Evolutionary conservation across 106 monocot species (phyloP).

Genomic region (Dendrobium catenatum): DNA sequence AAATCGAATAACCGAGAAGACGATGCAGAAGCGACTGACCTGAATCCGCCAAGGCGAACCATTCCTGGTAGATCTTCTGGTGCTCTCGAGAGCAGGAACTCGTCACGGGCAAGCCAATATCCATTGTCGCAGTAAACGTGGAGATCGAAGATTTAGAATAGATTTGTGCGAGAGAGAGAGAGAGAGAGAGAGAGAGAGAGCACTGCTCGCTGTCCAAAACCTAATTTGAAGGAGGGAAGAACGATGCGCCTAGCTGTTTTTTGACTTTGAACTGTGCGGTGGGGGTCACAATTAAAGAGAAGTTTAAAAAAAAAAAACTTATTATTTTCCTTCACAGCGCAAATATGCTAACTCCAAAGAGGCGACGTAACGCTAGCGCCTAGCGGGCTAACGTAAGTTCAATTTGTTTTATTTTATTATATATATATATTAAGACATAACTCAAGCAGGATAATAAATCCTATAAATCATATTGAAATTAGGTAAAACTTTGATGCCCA

Average conservation of each 20-base stretch:
- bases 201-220: neutral
- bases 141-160: neutral
- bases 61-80: conserved; percentile 56
- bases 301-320: too few relatives aligned
- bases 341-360: too few relatives aligned
- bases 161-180: neutral
- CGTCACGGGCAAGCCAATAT: conserved; percentile 15
- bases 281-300: too few relatives aligned
- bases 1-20: neutral
- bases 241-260: neutral
- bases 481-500: too few relatives aligned
- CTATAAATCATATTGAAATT: too few relatives aligned
- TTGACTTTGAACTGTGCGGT: neutral
- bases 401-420: too few relatives aligned
- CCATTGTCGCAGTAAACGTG: conserved; percentile 17
- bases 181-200: neutral
- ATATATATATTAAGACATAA: too few relatives aligned
- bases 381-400: too few relatives aligned
- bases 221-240: conserved; percentile 7
- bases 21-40: conserved; percentile 21
- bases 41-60: conserved; percentile 68
- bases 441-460: too few relatives aligned
- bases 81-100: conserved; percentile 40
- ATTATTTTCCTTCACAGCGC: too few relatives aligned
- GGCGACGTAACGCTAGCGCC: too few relatives aligned